These are phyloP conservation scores for Zygosaccharomyces lentus DNA, from an alignment of 805 yeast genomes.

Conservation along the genomic window DNA sequence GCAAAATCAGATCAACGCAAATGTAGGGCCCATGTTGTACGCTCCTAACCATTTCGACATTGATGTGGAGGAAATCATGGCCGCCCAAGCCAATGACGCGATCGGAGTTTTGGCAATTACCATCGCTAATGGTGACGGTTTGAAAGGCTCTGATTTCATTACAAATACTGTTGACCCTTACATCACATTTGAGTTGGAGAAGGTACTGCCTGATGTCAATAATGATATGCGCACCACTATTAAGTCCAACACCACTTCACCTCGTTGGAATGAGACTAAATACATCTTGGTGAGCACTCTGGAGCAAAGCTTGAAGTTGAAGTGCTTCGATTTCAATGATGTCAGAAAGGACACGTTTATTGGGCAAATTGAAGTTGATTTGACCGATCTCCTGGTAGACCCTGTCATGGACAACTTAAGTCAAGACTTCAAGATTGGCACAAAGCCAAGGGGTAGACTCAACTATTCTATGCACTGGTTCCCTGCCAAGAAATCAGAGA, in stretches of 20 bases:
- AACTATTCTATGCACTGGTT: conserved; percentile 50
- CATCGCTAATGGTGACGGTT: conserved; percentile 47
- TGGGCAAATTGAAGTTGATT: conserved; percentile 50
- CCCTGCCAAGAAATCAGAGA: conserved; percentile 27
- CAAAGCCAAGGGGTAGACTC: conserved; percentile 52
- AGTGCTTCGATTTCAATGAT: conserved; percentile 52
- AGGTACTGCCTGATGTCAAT: conserved; percentile 42
- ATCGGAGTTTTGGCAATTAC: conserved; percentile 66
- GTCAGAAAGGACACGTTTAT: conserved; percentile 51
- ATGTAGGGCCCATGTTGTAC: conserved; percentile 70
- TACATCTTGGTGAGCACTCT: conserved; percentile 53
- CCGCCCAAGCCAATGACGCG: conserved; percentile 60
- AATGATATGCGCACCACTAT: conserved; percentile 46
- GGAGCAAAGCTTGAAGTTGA: conserved; percentile 53
- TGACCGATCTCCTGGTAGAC: conserved; percentile 57
- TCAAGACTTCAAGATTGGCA: conserved; percentile 36
- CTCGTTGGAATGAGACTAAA: conserved; percentile 64
- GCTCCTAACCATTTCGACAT: conserved; percentile 78
- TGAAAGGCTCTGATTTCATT: conserved; percentile 39
- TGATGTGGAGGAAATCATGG: conserved; percentile 68
- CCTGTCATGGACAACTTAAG: conserved; percentile 28
- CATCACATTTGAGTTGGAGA: conserved; percentile 44
- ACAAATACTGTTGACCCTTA: conserved; percentile 56
- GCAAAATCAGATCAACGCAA: conserved; percentile 62
- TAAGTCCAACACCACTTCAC: conserved; percentile 52